Conservation (phyloP, 805 yeast genomes). For the baker's yeast (Saccharomyces cerevisiae) region DNA sequence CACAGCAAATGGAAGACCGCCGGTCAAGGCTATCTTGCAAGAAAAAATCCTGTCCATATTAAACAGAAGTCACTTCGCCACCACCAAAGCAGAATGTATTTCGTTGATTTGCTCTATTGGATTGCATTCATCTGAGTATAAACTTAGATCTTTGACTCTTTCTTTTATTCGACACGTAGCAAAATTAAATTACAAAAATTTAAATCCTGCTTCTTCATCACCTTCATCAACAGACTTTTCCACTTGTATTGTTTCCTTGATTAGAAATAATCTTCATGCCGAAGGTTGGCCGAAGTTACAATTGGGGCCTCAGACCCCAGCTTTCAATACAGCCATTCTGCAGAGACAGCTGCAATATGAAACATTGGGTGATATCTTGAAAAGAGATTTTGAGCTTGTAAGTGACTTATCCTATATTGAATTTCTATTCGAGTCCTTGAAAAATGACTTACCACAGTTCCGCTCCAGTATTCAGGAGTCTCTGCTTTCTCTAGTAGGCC, state of each 20-base stretch:
- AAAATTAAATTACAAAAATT: constrained; percentile 21
- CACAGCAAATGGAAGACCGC: constrained; percentile 34
- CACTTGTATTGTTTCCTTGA: constrained; percentile 40
- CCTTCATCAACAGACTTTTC: constrained; percentile 23
- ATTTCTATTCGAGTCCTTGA: constrained; percentile 64
- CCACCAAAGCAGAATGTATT: constrained; percentile 33
- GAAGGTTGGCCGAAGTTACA: constrained; percentile 56
- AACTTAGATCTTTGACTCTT: constrained; percentile 49
- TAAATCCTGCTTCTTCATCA: constrained; percentile 6
- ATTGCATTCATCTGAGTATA: constrained; percentile 43
- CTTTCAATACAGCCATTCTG: constrained; percentile 33
- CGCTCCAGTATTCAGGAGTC: constrained; percentile 65
- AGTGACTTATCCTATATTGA: constrained; percentile 45
- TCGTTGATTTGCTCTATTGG: constrained; percentile 51
- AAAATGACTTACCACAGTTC: constrained; percentile 54
- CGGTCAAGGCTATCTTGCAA: constrained; percentile 47
- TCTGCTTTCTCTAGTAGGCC: constrained; percentile 48
- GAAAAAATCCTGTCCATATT: constrained; percentile 46
- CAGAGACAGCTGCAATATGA: constrained; percentile 67
- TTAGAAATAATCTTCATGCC: constrained; percentile 43
- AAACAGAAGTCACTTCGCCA: constrained; percentile 45
- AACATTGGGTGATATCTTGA: constrained; percentile 60
- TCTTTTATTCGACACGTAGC: constrained; percentile 59
- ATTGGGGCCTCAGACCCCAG: constrained; percentile 26
- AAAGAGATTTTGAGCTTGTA: constrained; percentile 36